Percentiles rank a stretch among this genome's conserved stretches.
These are phyloP conservation scores for Trichosporon asahii DNA, from an alignment of 1,284 basidiomycete genomes.

Conservation along the genomic window DNA sequence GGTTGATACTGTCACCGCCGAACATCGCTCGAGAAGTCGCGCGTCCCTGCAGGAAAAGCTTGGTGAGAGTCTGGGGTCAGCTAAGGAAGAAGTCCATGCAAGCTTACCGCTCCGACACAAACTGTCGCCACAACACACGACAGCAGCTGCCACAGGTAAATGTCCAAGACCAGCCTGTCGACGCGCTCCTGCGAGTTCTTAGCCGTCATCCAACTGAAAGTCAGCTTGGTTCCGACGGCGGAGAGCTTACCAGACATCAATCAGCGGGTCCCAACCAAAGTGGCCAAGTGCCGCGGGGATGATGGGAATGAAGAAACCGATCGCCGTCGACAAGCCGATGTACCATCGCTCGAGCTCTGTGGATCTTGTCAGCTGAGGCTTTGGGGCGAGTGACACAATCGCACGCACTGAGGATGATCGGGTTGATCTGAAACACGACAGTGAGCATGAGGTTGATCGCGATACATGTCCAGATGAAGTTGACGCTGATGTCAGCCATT, in stretches of 20 bases:
- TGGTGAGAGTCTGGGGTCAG: slow-evolving; percentile 28
- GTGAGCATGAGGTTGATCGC: slow-evolving; percentile 41
- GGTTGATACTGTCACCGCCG: slow-evolving; percentile 25
- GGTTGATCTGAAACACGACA: slow-evolving; percentile 37
- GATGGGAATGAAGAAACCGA: slow-evolving; percentile 27
- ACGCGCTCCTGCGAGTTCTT: slow-evolving; percentile 18
- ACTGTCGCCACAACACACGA: slow-evolving; percentile 32
- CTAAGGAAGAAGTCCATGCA: neutral
- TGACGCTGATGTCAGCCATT: slow-evolving; percentile 29
- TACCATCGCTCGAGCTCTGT: slow-evolving; percentile 26
- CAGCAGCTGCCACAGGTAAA: slow-evolving; percentile 42
- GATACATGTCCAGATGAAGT: slow-evolving; percentile 39
- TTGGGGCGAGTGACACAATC: neutral
- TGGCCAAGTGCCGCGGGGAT: slow-evolving; percentile 28
- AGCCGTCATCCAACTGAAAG: slow-evolving; percentile 22
- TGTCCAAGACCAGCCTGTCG: slow-evolving; percentile 30
- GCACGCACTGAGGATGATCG: slow-evolving; percentile 26
- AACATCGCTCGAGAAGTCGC: slow-evolving; percentile 32
- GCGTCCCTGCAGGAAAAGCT: slow-evolving; percentile 35
- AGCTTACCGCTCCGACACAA: slow-evolving; percentile 29
- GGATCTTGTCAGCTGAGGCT: neutral
- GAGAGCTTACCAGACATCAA: slow-evolving; percentile 17
- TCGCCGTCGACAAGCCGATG: slow-evolving; percentile 21
- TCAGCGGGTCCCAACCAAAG: slow-evolving; percentile 27
- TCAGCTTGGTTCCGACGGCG: neutral